Base-by-base conservation (phyloP, 176 grass and related monocot species). In the Triticum urartu region DNA sequence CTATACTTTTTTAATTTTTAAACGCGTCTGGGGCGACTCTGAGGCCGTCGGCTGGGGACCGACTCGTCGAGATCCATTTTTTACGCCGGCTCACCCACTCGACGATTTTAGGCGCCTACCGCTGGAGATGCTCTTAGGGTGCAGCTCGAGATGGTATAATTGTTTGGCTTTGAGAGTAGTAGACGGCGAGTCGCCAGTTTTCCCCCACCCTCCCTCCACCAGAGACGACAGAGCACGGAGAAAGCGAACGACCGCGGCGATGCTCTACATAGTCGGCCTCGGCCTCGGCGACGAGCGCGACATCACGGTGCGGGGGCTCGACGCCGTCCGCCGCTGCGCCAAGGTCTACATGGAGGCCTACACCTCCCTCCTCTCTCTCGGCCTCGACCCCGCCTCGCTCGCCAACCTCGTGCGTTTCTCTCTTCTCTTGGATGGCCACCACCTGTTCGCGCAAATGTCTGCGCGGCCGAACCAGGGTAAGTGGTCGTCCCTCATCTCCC, bases 191-290 rank as follows among this genome's bases (percentile, higher is more conserved):
- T 24, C 18, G 7, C 36, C 56, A 40, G 38, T 24, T 62, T 76
- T 17, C 24, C 42, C 40, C 42, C 72, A 28, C 54, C 56, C 38
- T 33, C 9, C 58, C 36, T 6, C 68, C 22, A 20, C 30, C 3
- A 42, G 68, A 72, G 81, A 71, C 22, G 34, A 62, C 48, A 38
- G 7, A 20, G 17, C 78, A 39, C 59, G 34, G 11, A 36, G 13
- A 17, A 36, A 38, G 56, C 42, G 22, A 39, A 18, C 58, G 40
- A 30, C 65, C 54, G 36, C 26, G 79, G 52, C 65, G 66, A 98
- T 98, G 97, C 65, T 98, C n/a, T 98, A 94, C 81, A 91, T 98
- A 54, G 90, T 98, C n/a, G 97, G 96, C 8, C 83, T 98, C 45
- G 94, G 97, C 21, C 74, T 98, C 39, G 92, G 92, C 25, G 94